Evolutionary conservation across 2,329 filamentous ascomycete species (phyloP).

Genomic region (Curvularia eragrostidis): DNA sequence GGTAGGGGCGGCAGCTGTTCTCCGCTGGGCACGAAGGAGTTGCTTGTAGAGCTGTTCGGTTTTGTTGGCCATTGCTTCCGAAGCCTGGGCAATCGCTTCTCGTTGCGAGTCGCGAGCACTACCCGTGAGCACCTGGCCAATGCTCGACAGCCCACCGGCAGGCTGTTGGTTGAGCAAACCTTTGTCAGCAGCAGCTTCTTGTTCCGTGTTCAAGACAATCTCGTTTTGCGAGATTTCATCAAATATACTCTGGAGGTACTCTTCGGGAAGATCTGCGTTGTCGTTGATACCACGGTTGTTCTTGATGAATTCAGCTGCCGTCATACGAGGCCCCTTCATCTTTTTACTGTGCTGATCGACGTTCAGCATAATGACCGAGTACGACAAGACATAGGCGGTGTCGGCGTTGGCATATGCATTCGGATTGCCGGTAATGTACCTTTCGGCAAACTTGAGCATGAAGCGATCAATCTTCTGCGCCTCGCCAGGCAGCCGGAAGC

Average conservation of each 20-base stretch:
- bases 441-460: conserved; percentile 98
- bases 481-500: conserved; percentile 92
- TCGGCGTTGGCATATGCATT: conserved; percentile 98
- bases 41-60: conserved; percentile 91
- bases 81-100: conserved; percentile 93
- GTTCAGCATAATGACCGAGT: conserved; percentile 96
- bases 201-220: conserved; percentile 92
- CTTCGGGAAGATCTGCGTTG: conserved; percentile 87
- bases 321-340: conserved; percentile 83
- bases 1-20: conserved; percentile 74
- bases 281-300: conserved; percentile 99
- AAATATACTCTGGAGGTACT: conserved; percentile 87
- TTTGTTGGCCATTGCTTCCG: conserved; percentile 87
- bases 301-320: conserved; percentile 96
- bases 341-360: conserved; percentile 94
- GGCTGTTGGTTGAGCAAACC: conserved; percentile 66
- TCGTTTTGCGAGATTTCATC: conserved; percentile 92
- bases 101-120: conserved; percentile 90
- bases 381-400: conserved; percentile 93
- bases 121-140: conserved; percentile 88
- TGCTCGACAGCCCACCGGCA: conserved; percentile 73
- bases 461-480: conserved; percentile 99
- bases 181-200: conserved; percentile 83
- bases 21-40: conserved; percentile 85
- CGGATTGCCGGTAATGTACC: conserved; percentile 92